Base-by-base conservation (phyloP, 1,284 basidiomycete species). In the Ceratobasidium sp. region DNA sequence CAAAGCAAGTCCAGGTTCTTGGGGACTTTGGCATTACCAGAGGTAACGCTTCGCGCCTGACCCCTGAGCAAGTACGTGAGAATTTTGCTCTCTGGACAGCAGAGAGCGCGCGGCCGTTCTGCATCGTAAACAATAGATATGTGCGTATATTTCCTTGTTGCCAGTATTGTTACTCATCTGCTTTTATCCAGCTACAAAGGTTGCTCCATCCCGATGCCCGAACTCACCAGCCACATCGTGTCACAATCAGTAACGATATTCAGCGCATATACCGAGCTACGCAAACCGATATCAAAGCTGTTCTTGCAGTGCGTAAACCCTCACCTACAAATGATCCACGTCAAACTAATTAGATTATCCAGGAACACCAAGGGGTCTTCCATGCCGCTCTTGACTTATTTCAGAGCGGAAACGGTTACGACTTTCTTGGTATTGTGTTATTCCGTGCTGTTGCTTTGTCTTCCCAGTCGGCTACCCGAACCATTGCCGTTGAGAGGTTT, bases 11-110 rank as follows among this genome's bases (percentile, higher is more conserved):
- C 8, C 14, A 13, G n/a, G 5, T 47, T 5, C 14, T 62, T 5
- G 26, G n/a, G 5, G 26, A 62, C 26, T 62, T 46, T 62, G 59
- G 59, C 59, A 41, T 62, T 23, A 62, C 59, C 2, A 41, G 59
- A 2, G 14, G 41, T 1, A 47, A 30, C 11, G 3, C 46, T 26
- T 14, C n/a, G 44, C 35, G 35, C 11, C 5, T 50, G 13, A 21
- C 13, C 2, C 8, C 1, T 8, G 44, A 49, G 18, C 30, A 63
- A 21, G 47, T 63, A 0, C 46, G 32, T 13, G 61, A 63, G 46
- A 49, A 35, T 14, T 32, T 18, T 9, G 46, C 32, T 1, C 41
- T 63, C 23, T 63, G 61, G 61, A 26, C n/a, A 7, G 8, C 13
- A 5, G 61, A 50, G 46, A 38, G 49, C 35, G 61, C 46, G 1